Evolutionary conservation across 768 basidiomycete species (phyloP), one percentile per base, ranked within the genome.

Genomic region (Boletus pseudo-olivaceus): DNA sequence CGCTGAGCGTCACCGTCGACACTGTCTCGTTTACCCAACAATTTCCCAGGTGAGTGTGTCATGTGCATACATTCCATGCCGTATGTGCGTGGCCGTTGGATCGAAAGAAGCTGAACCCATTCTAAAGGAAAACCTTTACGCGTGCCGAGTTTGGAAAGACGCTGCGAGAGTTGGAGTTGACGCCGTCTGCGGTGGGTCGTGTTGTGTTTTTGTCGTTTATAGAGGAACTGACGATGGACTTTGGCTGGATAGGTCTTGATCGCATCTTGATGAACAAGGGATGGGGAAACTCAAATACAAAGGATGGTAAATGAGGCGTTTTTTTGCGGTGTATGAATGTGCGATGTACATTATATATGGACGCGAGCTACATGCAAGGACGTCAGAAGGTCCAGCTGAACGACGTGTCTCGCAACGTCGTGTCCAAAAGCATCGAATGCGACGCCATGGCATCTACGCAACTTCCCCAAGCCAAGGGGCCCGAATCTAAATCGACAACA

Each of bases 161-260:
- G 20, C 68, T 98, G 60, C 82, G 83, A 54, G 90, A 93, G 52
- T 80, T 96, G 29, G 94, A 92, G 5, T 74, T 98, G 56, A 94
- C 93, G 19, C 94, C 94, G 1, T 94, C 92, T 50, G 93, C 94
- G 48, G 93, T 45, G 17, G 0, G 57, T 35, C 41, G 11, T 43
- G 35, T 38, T 2, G 19, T 20, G 4, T 4, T 29, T 14, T 27
- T 8, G 11, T 33, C 4, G 20, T 9, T 9, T 3, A 4, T 4
- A 8, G 5, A 44, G 8, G 39, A 7, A 20, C 39, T 62, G 51
- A 64, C 38, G 38, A 17, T 32, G 51, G 43, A 17, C 3, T 12
- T 10, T 5, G 14, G 26, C 27, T 37, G 42, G 34, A 5, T 26
- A 84, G 83, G 81, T 83, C 15, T 75, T 84, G 58, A 81, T 83